Conservation (phyloP, 2,329 filamentous ascomycete species). For the Exophiala oligosperma region DNA sequence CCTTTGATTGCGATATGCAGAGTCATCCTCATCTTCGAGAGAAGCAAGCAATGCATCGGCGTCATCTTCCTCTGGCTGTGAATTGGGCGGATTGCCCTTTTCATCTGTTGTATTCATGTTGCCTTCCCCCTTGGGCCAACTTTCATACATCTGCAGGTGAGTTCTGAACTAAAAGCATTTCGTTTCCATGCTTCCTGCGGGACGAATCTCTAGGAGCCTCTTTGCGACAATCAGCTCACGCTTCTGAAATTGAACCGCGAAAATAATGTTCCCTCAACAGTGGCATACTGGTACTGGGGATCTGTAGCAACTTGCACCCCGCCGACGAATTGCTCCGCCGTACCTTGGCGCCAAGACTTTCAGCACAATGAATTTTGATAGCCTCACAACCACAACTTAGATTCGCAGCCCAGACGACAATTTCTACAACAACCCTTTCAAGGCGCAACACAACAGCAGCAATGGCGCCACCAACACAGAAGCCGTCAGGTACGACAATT, state of each 20-base stretch:
- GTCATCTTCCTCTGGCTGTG: slow-evolving; percentile 51
- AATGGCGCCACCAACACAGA: slow-evolving; percentile 32
- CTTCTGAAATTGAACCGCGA: background rate
- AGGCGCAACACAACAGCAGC: slow-evolving; percentile 17
- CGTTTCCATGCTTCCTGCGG: no score
- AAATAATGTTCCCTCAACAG: background rate
- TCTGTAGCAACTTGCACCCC: background rate
- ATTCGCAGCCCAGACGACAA: slow-evolving; percentile 15
- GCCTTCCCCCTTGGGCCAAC: background rate
- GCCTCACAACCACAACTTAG: background rate
- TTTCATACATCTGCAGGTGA: no score
- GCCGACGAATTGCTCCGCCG: background rate
- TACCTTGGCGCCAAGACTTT: slow-evolving; percentile 3
- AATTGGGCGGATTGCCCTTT: slow-evolving; percentile 8
- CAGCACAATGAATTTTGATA: slow-evolving; percentile 3
- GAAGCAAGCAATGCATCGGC: slow-evolving; percentile 62
- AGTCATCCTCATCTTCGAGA: slow-evolving; percentile 55
- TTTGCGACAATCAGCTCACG: no score
- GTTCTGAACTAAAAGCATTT: no score
- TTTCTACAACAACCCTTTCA: slow-evolving; percentile 13
- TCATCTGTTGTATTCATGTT: background rate
- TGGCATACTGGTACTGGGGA: no score
- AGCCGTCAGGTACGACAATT: slow-evolving; percentile 28
- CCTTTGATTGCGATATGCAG: slow-evolving; percentile 51
- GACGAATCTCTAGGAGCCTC: no score